Percentiles rank a stretch among this genome's conserved stretches.
Evolutionary conservation across 108 stramenopile genomes (phyloP).

Genomic region (Skeletonema potamos): DNA sequence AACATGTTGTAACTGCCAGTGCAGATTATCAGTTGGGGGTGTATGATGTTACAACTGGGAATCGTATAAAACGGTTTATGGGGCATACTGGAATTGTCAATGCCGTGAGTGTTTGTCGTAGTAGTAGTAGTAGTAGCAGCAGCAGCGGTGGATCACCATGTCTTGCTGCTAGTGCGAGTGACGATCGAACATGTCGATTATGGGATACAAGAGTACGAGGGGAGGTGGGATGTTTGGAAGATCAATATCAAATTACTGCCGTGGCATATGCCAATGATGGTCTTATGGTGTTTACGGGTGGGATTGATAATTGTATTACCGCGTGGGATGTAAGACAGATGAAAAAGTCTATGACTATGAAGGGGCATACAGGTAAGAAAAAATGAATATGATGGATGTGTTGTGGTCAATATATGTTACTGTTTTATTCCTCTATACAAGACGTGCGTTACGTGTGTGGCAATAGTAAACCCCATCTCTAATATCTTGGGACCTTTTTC

Average conservation of each 20-base stretch:
- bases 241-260: slow-evolving; percentile 76
- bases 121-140: too few species aligned
- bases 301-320: slow-evolving; percentile 84
- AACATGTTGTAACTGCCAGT: slow-evolving; percentile 64
- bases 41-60: slow-evolving; percentile 70
- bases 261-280: slow-evolving; percentile 71
- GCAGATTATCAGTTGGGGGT: slow-evolving; percentile 81
- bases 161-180: slow-evolving; percentile 68
- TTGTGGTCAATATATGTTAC: not conserved
- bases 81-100: slow-evolving; percentile 74
- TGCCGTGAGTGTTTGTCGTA: slow-evolving; percentile 48
- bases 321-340: slow-evolving; percentile 78
- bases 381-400: too few species aligned
- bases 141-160: slow-evolving; percentile 26
- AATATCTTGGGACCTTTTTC: not conserved
- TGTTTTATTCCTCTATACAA: too few species aligned
- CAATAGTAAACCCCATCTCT: too few species aligned
- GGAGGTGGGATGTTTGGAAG: slow-evolving; percentile 46
- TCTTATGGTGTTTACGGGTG: slow-evolving; percentile 72
- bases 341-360: slow-evolving; percentile 57
- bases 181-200: slow-evolving; percentile 69
- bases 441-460: too few species aligned
- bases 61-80: slow-evolving; percentile 55
- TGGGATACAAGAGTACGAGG: slow-evolving; percentile 78
- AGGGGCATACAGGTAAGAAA: slow-evolving; percentile 64